These are phyloP conservation scores for Colletotrichum sp. DNA, from an alignment of 2,329 filamentous ascomycete genomes.

Conservation along the genomic window DNA sequence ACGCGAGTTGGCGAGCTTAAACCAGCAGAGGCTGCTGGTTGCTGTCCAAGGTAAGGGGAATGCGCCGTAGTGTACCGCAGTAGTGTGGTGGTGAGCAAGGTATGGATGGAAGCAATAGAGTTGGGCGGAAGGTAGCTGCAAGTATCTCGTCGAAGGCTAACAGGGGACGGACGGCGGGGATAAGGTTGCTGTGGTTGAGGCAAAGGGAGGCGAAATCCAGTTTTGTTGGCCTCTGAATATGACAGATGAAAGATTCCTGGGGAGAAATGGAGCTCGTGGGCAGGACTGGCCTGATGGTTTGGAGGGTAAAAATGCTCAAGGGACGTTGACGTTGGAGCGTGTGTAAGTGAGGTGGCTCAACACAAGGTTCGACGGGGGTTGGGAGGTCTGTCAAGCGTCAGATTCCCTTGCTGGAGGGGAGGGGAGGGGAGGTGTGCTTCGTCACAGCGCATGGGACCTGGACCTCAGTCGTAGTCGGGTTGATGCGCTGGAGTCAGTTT, in stretches of 20 bases:
- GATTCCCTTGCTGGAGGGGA: background rate
- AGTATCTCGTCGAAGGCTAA: background rate
- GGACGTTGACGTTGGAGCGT: background rate
- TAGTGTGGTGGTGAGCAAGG: background rate
- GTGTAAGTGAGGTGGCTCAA: background rate
- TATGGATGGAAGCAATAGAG: background rate
- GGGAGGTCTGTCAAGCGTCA: background rate
- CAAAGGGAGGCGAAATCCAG: background rate
- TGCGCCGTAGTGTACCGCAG: background rate
- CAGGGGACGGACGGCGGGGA: background rate
- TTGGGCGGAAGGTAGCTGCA: background rate
- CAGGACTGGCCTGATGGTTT: background rate
- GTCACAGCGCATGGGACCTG: background rate
- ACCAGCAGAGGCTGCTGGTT: background rate
- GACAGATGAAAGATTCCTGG: background rate
- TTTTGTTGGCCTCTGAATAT: background rate
- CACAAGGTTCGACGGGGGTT: background rate
- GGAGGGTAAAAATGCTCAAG: background rate
- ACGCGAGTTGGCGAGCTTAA: background rate
- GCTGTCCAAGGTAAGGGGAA: background rate
- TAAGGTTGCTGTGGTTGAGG: constrained; percentile 9
- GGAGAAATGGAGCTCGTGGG: background rate
- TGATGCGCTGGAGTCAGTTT: background rate
- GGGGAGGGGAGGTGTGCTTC: background rate
- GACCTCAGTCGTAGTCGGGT: background rate